Conservation (phyloP, 257 asterid genomes). For the Avicennia marina region DNA sequence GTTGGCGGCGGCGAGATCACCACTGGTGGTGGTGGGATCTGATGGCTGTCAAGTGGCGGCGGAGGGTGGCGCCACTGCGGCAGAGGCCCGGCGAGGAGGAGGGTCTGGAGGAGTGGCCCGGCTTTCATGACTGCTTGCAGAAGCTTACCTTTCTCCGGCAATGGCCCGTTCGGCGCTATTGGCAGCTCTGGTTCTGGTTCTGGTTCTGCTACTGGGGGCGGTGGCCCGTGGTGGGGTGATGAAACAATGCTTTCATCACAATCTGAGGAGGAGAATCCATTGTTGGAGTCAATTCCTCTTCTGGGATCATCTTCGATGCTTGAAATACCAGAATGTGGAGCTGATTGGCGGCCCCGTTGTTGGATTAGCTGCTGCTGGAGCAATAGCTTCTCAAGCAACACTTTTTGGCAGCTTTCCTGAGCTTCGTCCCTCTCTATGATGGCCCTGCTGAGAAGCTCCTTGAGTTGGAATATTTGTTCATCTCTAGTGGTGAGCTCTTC, state of each 20-base stretch:
- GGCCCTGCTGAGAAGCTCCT: constrained; percentile 34
- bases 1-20: constrained; percentile 28
- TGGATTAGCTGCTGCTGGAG: constrained; percentile 41
- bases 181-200: constrained; percentile 21
- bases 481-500: constrained; percentile 62
- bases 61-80: constrained; percentile 99
- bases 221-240: constrained; percentile 27
- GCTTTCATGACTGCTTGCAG: constrained; percentile 86
- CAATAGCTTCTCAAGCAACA: constrained; percentile 37
- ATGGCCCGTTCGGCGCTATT: constrained; percentile 30
- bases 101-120: constrained; percentile 88
- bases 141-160: constrained; percentile 81
- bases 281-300: constrained; percentile 34
- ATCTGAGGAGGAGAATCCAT: constrained; percentile 62
- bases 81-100: constrained; percentile 81
- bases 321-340: constrained; percentile 51
- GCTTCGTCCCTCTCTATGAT: constrained; percentile 63
- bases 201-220: background rate
- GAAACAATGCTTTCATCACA: constrained; percentile 87
- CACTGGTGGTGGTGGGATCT: constrained; percentile 85
- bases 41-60: constrained; percentile 67
- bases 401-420: constrained; percentile 44
- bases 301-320: constrained; percentile 63
- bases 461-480: constrained; percentile 52
- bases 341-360: constrained; percentile 29